phyloP scores from a whole-genome alignment of 2,329 filamentous ascomycete species.

The Thelonectria blattea region DNA sequence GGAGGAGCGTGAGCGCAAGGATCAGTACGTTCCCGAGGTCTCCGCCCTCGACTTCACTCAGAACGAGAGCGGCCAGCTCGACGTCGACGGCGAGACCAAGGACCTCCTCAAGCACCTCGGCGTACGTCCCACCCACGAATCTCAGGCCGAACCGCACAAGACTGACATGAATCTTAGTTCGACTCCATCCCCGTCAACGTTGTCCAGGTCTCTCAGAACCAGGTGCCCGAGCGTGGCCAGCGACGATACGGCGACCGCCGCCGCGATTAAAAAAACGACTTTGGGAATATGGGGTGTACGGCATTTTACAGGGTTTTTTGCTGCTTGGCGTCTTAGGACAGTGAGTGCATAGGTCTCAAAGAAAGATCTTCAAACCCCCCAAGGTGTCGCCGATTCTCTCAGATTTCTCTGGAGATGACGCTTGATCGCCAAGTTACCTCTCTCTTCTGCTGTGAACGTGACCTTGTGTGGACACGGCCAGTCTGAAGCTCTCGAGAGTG shows the following conservation, averaged over 20 bases:
- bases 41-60: conserved; percentile 98
- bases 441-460: conserved; percentile 38
- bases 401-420: conserved; percentile 68
- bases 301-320: conserved; percentile 52
- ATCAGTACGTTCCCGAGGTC: conserved; percentile 99
- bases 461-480: conserved; percentile 31
- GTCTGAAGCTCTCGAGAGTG: conserved; percentile 25
- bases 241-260: conserved; percentile 76
- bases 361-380: conserved; percentile 64
- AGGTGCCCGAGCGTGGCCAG: conserved; percentile 78
- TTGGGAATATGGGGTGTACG: conserved; percentile 48
- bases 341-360: conserved; percentile 65
- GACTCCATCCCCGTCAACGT: conserved; percentile 98
- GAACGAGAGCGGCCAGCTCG: conserved; percentile 92
- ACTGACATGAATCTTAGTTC: conserved; percentile 68
- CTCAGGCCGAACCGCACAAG: not conserved
- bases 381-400: conserved; percentile 91
- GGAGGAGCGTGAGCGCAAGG: conserved; percentile 99
- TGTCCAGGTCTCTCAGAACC: conserved; percentile 85
- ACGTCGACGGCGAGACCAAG: conserved; percentile 97
- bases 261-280: conserved; percentile 45
- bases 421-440: conserved; percentile 83
- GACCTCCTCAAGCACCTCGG: conserved; percentile 98
- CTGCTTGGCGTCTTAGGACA: conserved; percentile 64
- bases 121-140: conserved; percentile 66